Evolutionary conservation across 116 monocot species (phyloP), one percentile per base, ranked within the genome.

Genomic region (Thalassia testudinum): DNA sequence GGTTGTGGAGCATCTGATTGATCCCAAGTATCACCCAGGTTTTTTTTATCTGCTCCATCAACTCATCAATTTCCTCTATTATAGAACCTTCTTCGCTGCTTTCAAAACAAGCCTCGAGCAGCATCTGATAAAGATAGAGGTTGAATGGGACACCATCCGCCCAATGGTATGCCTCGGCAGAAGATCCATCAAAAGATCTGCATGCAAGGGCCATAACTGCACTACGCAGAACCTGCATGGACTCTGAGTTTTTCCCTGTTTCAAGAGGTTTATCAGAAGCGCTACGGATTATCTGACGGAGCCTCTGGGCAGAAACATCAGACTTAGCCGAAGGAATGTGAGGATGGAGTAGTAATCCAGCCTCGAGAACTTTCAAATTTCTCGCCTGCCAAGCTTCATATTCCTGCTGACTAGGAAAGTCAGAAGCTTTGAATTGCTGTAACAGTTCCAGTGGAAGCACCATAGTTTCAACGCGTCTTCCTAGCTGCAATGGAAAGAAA

Each of bases 141-240:
- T 97, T 97, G 42, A 97, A 48, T 7, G 97, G 97, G 53, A 64
- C 62, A 1, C 97, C 97, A 79, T 97, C 97, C 52, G 97, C 97
- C 97, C 97, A 97, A 59, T 97, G 97, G 56, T 62, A 81, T 29
- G 43, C 38, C 29, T 97, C 89, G 42, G 82, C 65, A 63, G 43
- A 26, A 64, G 65, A 77, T 18, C 75, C 82, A 60, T 97, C 82
- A 64, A 53, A 55, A 29, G 97, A 82, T 62, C 85, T 79, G 34
- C 55, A 64, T 61, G 89, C 82, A 45, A 97, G 72, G 22, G 75
- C 44, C 77, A 79, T 77, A 23, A 85, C 89, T 66, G 85, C 71
- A 71, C 71, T 82, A n/a, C 85, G 81, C 47, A 97, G 65, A 43
- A 69, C 51, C 55, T 89, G 89, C 89, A 97, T 85, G 28, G 89